Evolutionary conservation across 2,329 filamentous ascomycete species (phyloP), one percentile per base, ranked within the genome.

Genomic region (Drechslerella coelobrocha): DNA sequence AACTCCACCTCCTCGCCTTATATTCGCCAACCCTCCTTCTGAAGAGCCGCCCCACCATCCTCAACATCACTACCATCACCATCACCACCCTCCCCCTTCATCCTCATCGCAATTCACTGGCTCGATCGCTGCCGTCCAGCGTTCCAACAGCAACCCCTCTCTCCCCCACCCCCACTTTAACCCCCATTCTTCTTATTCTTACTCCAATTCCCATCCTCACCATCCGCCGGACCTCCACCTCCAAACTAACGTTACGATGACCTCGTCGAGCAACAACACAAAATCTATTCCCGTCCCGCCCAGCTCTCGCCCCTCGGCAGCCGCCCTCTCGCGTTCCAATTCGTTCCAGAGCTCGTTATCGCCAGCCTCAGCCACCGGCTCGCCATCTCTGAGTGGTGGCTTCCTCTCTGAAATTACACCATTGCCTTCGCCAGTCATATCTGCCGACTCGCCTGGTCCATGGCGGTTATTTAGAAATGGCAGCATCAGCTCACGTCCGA

Each of bases 351-450:
- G 74, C 71, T 72, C 68, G 21, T 57, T 74, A 45, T 75, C 74
- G 50, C 74, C 73, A 41, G 71, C 69, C 39, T 75, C 74, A 14
- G 68, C 73, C 21, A 34, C 59, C 23, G 59, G 69, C 51, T 75
- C 75, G 29, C 75, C 75, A n/a, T 74, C 75, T 4, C 68, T 71
- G 26, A 56, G 72, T 48, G 74, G 72, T 50, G 74, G 73, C 19
- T 73, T 68, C 34, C 71, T 75, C 19, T 68, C 68, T 1, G 73
- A 69, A 63, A 83, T 94, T 72, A 93, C 90, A 2, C 90, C 90
- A 61, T 80, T 94, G 31, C 90, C 90, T 1, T 93, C 90, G 21
- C 90, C 90, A 2, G 82, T 92, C 48, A 82, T 89, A 75, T 83
- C 83, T 2, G 81, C 81, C 73, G 86, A 88, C 75, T 89, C 88